These are phyloP conservation scores for Amanita subjunquillea DNA, from an alignment of 768 basidiomycete species.

Conservation along the genomic window DNA sequence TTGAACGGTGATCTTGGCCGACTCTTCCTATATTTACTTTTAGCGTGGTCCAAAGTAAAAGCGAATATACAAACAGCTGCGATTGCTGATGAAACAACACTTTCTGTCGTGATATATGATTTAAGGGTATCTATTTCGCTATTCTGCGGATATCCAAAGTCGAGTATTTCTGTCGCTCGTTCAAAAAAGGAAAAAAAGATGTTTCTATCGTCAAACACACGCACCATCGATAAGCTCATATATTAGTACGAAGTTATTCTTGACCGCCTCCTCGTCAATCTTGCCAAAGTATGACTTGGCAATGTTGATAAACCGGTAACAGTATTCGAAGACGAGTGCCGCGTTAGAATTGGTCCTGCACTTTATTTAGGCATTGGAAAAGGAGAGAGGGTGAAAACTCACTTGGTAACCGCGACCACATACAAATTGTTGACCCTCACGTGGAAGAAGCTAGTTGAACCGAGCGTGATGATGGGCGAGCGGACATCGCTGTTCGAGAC, in stretches of 20 bases:
- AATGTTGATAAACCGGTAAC: slow-evolving; percentile 93
- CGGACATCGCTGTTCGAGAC: slow-evolving; percentile 95
- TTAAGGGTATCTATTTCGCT: slow-evolving; percentile 97
- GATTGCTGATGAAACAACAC: slow-evolving; percentile 77
- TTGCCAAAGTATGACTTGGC: slow-evolving; percentile 96
- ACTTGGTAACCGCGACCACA: slow-evolving; percentile 95
- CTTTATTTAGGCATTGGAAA: background rate
- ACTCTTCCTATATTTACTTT: slow-evolving; percentile 65
- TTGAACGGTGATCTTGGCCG: slow-evolving; percentile 93
- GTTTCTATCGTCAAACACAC: slow-evolving; percentile 12
- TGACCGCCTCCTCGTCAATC: slow-evolving; percentile 94
- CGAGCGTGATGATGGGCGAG: slow-evolving; percentile 94
- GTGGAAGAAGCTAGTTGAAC: slow-evolving; percentile 98
- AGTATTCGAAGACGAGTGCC: slow-evolving; percentile 95
- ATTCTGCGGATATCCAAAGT: slow-evolving; percentile 99
- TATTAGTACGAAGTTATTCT: slow-evolving; percentile 98
- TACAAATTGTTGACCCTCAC: slow-evolving; percentile 94
- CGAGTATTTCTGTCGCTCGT: slow-evolving; percentile 66
- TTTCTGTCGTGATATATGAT: slow-evolving; percentile 96
- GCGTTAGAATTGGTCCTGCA: slow-evolving; percentile 91
- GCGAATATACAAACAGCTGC: slow-evolving; percentile 50
- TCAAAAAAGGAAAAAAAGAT: background rate
- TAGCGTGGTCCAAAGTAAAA: background rate
- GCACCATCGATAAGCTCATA: slow-evolving; percentile 96
- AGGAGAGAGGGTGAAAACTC: slow-evolving; percentile 13